A percentile compares a stretch with the other conserved stretches of the same genome.
These are phyloP conservation scores for Chalara sp. DNA, from an alignment of 2,329 filamentous ascomycete genomes.

Conservation along the genomic window DNA sequence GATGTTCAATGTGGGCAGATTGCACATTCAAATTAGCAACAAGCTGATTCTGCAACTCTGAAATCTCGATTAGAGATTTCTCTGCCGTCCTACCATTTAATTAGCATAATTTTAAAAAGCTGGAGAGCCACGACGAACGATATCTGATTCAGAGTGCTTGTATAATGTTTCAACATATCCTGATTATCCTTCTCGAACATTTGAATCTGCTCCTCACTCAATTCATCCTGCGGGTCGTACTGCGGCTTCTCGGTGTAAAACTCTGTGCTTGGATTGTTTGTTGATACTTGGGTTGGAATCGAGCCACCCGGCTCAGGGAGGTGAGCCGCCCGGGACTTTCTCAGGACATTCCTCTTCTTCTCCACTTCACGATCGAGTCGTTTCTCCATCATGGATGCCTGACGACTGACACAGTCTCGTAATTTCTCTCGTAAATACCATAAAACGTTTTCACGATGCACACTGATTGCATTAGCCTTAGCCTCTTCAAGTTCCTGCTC, in stretches of 20 bases:
- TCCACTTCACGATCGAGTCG: constrained; percentile 78
- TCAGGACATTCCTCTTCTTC: constrained; percentile 79
- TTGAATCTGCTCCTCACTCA: constrained; percentile 82
- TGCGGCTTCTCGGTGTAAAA: constrained; percentile 14
- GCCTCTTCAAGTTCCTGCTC: constrained; percentile 72
- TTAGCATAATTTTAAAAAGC: constrained; percentile 5
- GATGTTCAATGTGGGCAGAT: constrained; percentile 79
- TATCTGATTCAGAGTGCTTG: constrained; percentile 90
- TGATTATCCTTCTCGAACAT: constrained; percentile 92
- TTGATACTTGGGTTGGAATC: constrained; percentile 12
- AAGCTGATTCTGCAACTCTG: constrained; percentile 83
- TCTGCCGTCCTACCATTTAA: constrained; percentile 63
- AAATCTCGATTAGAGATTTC: constrained; percentile 85
- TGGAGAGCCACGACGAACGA: constrained; percentile 51
- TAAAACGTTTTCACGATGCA: constrained; percentile 75
- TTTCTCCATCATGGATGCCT: constrained; percentile 90
- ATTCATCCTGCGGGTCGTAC: constrained; percentile 31
- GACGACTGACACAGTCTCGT: constrained; percentile 68
- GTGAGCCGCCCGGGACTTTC: constrained; percentile 48
- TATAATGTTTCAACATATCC: constrained; percentile 87
- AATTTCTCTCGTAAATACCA: constrained; percentile 74
- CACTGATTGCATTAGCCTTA: constrained; percentile 55
- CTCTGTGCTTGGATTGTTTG: constrained; percentile 6
- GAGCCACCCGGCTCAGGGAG: constrained; percentile 22
- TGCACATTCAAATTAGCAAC: constrained; percentile 81